A percentile compares a stretch with the other conserved stretches of the same genome.
phyloP scores from a whole-genome alignment of 164 flowering plant species.

The Chimonanthus salicifolius region DNA sequence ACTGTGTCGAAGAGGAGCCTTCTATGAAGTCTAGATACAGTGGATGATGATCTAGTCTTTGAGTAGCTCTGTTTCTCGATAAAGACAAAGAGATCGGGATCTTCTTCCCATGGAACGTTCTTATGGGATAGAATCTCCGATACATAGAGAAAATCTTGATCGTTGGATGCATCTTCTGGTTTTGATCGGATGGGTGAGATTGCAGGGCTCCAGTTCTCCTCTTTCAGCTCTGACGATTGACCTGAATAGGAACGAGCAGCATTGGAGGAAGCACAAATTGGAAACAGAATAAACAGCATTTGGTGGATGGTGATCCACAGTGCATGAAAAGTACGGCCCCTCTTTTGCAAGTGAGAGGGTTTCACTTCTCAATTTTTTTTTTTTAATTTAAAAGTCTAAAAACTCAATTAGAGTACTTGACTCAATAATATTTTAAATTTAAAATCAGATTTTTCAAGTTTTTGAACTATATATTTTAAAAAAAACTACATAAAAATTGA shows the following conservation, averaged over 20 bases:
- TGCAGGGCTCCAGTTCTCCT: constrained; percentile 19
- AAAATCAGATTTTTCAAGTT: no score
- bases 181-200: constrained; percentile 21
- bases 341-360: no score
- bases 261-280: no score
- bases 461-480: no score
- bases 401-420: no score
- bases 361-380: no score
- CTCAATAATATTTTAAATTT: no score
- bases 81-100: constrained; percentile 11
- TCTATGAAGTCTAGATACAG: constrained; percentile 47
- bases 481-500: no score
- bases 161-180: constrained; percentile 24
- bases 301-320: not conserved
- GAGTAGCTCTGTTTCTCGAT: constrained; percentile 62
- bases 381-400: no score
- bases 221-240: constrained; percentile 14
- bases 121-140: constrained; percentile 47
- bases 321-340: no score
- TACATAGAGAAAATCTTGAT: constrained; percentile 52
- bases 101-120: not conserved
- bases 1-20: constrained; percentile 64
- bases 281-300: not conserved
- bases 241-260: constrained; percentile 21
- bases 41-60: constrained; percentile 34